Evolutionary conservation across 345 rosid species (phyloP).

Genomic region (Citrus trifoliata): DNA sequence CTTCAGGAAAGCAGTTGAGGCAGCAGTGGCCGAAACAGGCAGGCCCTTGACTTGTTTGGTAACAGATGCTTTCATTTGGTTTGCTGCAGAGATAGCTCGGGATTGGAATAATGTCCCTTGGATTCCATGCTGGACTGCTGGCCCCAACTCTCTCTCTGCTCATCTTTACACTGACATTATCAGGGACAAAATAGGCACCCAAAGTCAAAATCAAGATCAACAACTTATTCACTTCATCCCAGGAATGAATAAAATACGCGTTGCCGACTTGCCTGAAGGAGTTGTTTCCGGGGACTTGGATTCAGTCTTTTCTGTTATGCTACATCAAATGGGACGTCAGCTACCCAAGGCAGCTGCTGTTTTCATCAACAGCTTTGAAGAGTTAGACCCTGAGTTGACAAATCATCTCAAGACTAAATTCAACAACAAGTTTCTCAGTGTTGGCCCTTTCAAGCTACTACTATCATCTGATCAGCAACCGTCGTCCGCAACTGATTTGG

Average conservation of each 20-base stretch:
- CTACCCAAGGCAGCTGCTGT: conserved; percentile 37
- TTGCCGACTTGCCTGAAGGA: conserved; percentile 15
- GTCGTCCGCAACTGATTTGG: not conserved
- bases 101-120: conserved; percentile 22
- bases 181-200: conserved; percentile 8
- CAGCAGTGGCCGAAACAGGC: conserved; percentile 30
- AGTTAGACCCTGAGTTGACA: conserved; percentile 32
- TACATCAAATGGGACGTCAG: conserved; percentile 26
- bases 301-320: conserved; percentile 7
- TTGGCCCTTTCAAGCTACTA: conserved; percentile 32
- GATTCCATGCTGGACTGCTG: conserved; percentile 19
- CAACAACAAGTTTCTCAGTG: conserved; percentile 19
- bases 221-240: not conserved
- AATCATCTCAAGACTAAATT: conserved; percentile 31
- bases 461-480: too few relatives aligned
- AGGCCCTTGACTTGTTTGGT: conserved; percentile 34
- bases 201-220: not conserved
- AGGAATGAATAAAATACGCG: conserved; percentile 2
- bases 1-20: conserved; percentile 29
- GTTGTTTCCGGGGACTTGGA: conserved; percentile 22
- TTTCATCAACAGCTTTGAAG: conserved; percentile 39
- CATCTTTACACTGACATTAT: conserved; percentile 22
- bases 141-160: conserved; percentile 14
- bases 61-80: conserved; percentile 31
- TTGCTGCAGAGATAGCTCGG: conserved; percentile 20